These are phyloP conservation scores for Pichia sorboxylosa DNA, from an alignment of 1,139 yeast genomes.

Conservation along the genomic window DNA sequence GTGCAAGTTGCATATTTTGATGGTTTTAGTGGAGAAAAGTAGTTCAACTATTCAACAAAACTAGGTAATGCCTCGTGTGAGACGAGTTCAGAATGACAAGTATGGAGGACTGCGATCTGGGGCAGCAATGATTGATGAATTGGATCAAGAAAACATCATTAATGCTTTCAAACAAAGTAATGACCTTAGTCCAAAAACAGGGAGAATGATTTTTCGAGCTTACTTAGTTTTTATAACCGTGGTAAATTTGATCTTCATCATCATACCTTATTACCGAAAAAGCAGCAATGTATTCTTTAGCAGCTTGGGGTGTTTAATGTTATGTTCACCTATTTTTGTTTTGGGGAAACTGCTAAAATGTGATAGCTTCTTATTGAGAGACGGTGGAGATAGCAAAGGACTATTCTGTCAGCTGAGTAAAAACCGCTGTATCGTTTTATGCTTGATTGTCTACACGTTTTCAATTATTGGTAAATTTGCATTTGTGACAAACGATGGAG, in stretches of 20 bases:
- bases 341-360: background rate
- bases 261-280: conserved; percentile 17
- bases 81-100: conserved; percentile 16
- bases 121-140: conserved; percentile 14
- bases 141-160: conserved; percentile 17
- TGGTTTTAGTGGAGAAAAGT: too few species aligned
- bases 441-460: background rate
- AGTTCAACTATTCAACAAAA: too few species aligned
- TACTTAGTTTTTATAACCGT: conserved; percentile 12
- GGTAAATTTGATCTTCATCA: conserved; percentile 16
- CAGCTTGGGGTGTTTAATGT: conserved; percentile 13
- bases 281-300: conserved; percentile 16
- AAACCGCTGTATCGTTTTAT: background rate
- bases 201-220: conserved; percentile 6
- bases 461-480: background rate
- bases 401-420: background rate
- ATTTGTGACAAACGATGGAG: background rate
- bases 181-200: conserved; percentile 1
- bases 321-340: conserved; percentile 9
- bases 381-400: background rate
- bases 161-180: conserved; percentile 7
- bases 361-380: background rate
- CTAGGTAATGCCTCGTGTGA: conserved; percentile 21
- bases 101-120: conserved; percentile 8
- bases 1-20: too few species aligned